Evolutionary conservation across 2,329 filamentous ascomycete species (phyloP).

Genomic region (Myrmaecium sp.): DNA sequence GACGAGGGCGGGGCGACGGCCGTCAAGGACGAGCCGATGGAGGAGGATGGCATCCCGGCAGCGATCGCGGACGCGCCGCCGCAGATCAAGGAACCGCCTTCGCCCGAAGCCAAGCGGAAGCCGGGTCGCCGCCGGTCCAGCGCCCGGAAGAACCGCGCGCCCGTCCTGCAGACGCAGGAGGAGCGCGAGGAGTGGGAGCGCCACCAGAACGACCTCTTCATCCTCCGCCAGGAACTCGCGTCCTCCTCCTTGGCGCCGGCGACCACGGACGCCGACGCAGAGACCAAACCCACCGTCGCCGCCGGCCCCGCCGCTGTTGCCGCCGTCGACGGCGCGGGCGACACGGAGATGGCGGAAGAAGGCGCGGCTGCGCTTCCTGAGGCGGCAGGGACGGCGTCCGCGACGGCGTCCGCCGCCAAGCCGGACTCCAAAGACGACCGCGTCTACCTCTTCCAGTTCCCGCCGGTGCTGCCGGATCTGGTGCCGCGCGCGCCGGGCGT

Average conservation of each 20-base stretch:
- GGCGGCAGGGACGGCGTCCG: slow-evolving; percentile 1
- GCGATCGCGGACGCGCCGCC: slow-evolving; percentile 2
- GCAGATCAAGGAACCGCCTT: slow-evolving; percentile 10
- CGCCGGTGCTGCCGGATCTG: slow-evolving; percentile 43
- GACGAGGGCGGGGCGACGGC: slow-evolving; percentile 19
- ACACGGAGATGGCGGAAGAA: slow-evolving; percentile 20
- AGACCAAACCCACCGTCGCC: slow-evolving; percentile 1
- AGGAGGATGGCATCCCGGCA: slow-evolving; percentile 26
- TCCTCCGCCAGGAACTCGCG: slow-evolving; percentile 30
- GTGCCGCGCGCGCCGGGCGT: slow-evolving; percentile 17
- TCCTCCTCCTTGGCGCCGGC: slow-evolving; percentile 6
- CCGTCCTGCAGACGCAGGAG: slow-evolving; percentile 34
- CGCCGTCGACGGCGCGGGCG: slow-evolving; percentile 23
- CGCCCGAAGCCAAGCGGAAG: slow-evolving; percentile 12
- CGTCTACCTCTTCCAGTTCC: slow-evolving; percentile 47
- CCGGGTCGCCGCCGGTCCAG: slow-evolving; percentile 6
- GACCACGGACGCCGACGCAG: too few species aligned
- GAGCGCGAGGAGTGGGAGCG: slow-evolving; percentile 34
- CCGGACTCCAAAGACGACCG: slow-evolving; percentile 32
- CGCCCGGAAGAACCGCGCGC: slow-evolving; percentile 12
- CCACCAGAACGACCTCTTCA: slow-evolving; percentile 27
- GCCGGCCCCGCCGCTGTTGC: slow-evolving; percentile 3
- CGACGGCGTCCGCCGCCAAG: too few species aligned
- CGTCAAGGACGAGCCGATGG: slow-evolving; percentile 38
- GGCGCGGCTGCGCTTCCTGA: slow-evolving; percentile 7